Evolutionary conservation across 768 basidiomycete species (phyloP), one percentile per base, ranked within the genome.

Genomic region (Brasilioporus rufonigricans): DNA sequence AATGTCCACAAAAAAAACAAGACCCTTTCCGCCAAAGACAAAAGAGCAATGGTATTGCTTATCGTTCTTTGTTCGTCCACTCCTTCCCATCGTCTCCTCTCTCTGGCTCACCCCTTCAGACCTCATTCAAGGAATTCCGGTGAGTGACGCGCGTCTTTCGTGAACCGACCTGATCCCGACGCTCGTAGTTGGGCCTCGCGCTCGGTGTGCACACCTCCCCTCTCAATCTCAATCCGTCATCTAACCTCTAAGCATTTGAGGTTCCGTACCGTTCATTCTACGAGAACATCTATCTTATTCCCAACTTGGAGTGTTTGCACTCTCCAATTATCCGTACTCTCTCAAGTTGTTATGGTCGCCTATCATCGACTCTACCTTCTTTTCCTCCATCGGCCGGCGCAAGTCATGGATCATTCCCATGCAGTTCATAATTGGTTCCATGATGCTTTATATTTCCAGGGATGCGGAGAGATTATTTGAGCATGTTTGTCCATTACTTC

Each of bases 321-420:
- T 99, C 26, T 87, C 92, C 45, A 89, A 86, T 65, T 96, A 95
- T 73, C 93, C 93, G 5, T 99, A 98, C 76, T 97, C 93, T 21
- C 83, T 99, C 65, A 99, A 99, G 74, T 73, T 99, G 57, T 71
- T 98, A 60, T 98, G 96, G 95, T 96, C 93, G 8, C 97, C 97
- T 48, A 88, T 99, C 57, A 93, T 99, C 51, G 97, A 99, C 67
- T 91, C 96, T 2, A 76, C 89, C 59, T 99, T 89, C 71, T 77
- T 88, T 64, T 74, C 83, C 35, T 86, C 83, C 39, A 61, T 95
- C 58, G 97, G 97, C n/a, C 86, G 97, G 47, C 80, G 97, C 59
- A 99, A 98, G 72, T 94, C 92, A 57, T 99, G 97, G 97, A 98
- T 99, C 61, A 87, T 98, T 58, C 97, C 97, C 41, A 97, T 99